phyloP scores from a whole-genome alignment of 257 asterid genomes.

The Oldenlandia corymbosa region DNA sequence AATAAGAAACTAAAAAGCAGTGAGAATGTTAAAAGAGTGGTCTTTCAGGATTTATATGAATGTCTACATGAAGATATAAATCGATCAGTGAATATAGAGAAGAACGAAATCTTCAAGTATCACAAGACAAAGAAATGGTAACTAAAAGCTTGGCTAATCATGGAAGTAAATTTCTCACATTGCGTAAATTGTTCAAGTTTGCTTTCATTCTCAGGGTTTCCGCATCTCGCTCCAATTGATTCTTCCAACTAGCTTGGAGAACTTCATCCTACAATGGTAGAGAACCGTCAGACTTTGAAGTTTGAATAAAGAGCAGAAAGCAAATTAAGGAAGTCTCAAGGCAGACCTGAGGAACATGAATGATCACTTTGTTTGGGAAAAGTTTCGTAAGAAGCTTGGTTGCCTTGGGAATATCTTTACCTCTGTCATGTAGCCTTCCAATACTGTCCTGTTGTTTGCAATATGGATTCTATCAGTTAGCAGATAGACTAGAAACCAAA shows the following conservation, averaged over 20 bases:
- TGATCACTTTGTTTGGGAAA: constrained; percentile 79
- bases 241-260: constrained; percentile 75
- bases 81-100: too few relatives aligned
- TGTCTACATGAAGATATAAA: too few relatives aligned
- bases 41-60: too few relatives aligned
- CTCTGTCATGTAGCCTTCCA: constrained; percentile 75
- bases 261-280: constrained; percentile 64
- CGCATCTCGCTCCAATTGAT: constrained; percentile 75
- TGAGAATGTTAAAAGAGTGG: too few relatives aligned
- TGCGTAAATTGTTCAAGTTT: constrained; percentile 64
- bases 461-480: neutral
- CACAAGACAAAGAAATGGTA: neutral
- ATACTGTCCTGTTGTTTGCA: constrained; percentile 63
- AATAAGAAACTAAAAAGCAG: too few relatives aligned
- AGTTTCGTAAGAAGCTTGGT: constrained; percentile 72
- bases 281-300: constrained; percentile 17
- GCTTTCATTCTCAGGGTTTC: constrained; percentile 72
- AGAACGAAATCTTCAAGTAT: too few relatives aligned
- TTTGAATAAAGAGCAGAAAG: constrained; percentile 6
- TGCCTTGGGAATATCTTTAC: constrained; percentile 73
- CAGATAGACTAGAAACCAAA: neutral
- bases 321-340: constrained; percentile 6
- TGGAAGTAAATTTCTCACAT: constrained; percentile 40
- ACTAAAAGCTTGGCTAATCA: neutral
- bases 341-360: constrained; percentile 80